Evolutionary conservation across 805 yeast genomes (phyloP).

Genomic region (Sugiyamaella chiloensis): DNA sequence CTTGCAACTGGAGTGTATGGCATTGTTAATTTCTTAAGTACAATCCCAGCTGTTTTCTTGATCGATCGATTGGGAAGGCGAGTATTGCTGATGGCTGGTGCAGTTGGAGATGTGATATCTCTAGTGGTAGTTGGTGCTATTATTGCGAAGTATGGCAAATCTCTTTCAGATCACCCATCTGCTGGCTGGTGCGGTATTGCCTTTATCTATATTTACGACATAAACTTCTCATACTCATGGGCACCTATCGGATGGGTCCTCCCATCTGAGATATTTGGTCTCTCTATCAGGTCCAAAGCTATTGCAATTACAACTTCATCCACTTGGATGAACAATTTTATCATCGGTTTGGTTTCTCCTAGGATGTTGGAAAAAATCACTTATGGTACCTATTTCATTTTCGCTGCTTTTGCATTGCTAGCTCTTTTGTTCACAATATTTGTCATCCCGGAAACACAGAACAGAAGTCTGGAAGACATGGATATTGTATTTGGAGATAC

Average conservation of each 20-base stretch:
- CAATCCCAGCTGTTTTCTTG: slow-evolving; percentile 21
- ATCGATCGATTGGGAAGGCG: slow-evolving; percentile 29
- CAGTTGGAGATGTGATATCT: slow-evolving; percentile 21
- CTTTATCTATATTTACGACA: slow-evolving; percentile 30
- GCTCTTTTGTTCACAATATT: slow-evolving; percentile 42
- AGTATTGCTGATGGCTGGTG: slow-evolving; percentile 17
- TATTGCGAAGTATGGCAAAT: slow-evolving; percentile 27
- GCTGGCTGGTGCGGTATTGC: slow-evolving; percentile 31
- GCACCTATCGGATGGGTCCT: slow-evolving; percentile 58
- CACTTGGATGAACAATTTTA: slow-evolving; percentile 35
- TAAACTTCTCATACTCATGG: slow-evolving; percentile 27
- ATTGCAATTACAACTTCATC: slow-evolving; percentile 53
- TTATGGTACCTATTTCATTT: slow-evolving; percentile 20
- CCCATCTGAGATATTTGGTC: slow-evolving; percentile 59
- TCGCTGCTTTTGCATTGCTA: slow-evolving; percentile 49
- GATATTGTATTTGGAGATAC: slow-evolving; percentile 60
- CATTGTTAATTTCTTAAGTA: slow-evolving; percentile 29
- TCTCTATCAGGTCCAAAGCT: slow-evolving; percentile 56
- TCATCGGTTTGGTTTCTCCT: slow-evolving; percentile 36
- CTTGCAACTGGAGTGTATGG: slow-evolving; percentile 28
- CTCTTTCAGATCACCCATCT: slow-evolving; percentile 16
- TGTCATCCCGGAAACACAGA: slow-evolving; percentile 75
- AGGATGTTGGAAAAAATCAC: slow-evolving; percentile 30
- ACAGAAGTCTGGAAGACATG: slow-evolving; percentile 70
- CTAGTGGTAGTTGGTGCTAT: slow-evolving; percentile 26